Evolutionary conservation across 495 filamentous ascomycete genomes (phyloP).

Genomic region (Aspergillus biplanus): DNA sequence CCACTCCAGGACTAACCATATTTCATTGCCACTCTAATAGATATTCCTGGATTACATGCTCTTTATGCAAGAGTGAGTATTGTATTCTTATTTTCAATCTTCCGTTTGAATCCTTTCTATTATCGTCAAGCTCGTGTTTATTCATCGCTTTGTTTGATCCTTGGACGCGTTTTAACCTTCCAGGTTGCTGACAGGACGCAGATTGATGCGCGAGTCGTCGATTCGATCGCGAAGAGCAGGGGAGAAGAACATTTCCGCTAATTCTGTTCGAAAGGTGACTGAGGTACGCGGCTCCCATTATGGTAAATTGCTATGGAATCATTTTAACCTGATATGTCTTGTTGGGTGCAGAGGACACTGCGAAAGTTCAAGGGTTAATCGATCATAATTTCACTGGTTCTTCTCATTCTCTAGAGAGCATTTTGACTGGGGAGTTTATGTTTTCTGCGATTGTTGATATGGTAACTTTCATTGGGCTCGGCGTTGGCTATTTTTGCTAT

Average conservation of each 20-base stretch:
- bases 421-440: background rate
- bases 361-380: slow-evolving; percentile 76
- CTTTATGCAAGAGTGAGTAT: slow-evolving; percentile 80
- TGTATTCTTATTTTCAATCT: background rate
- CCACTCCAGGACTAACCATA: no score
- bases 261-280: slow-evolving; percentile 75
- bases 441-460: background rate
- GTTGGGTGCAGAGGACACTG: slow-evolving; percentile 60
- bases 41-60: slow-evolving; percentile 89
- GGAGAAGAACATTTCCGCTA: slow-evolving; percentile 72
- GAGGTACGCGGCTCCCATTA: slow-evolving; percentile 53
- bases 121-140: background rate
- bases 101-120: no score
- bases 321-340: slow-evolving; percentile 17
- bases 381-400: background rate
- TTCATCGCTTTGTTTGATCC: background rate
- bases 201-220: slow-evolving; percentile 81
- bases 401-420: background rate
- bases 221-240: slow-evolving; percentile 75
- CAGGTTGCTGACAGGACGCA: slow-evolving; percentile 36
- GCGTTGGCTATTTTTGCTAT: background rate
- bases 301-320: background rate
- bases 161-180: slow-evolving; percentile 2
- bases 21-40: slow-evolving; percentile 39
- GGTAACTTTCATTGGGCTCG: background rate